Conservation (phyloP, 2,329 filamentous ascomycete species). For the Colletotrichum noveboracense region DNA sequence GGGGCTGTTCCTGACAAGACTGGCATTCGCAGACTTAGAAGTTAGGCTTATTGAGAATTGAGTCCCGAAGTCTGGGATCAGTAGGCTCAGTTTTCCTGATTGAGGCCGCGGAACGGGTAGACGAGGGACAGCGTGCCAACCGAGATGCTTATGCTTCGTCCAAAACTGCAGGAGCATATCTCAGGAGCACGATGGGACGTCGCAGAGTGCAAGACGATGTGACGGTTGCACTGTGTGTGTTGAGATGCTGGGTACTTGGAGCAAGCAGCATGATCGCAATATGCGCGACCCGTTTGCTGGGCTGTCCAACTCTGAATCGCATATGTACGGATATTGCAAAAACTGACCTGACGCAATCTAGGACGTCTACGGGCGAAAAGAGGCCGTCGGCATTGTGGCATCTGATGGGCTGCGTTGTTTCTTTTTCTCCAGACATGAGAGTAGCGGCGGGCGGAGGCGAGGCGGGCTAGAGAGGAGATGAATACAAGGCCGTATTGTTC, state of each 20-base stretch:
- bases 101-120: not conserved
- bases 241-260: not conserved
- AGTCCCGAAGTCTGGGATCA: not conserved
- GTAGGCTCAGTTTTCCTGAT: not conserved
- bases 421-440: not conserved
- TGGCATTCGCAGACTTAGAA: not conserved
- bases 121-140: not conserved
- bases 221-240: conserved; percentile 13
- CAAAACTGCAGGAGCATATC: not conserved
- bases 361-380: not conserved
- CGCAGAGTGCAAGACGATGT: not conserved
- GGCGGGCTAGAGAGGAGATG: not conserved
- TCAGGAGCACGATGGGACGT: not conserved
- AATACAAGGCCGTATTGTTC: not conserved
- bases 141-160: not conserved
- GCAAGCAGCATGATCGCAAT: not conserved
- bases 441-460: not conserved
- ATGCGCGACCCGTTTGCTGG: not conserved
- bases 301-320: not conserved
- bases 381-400: not conserved
- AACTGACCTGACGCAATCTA: not conserved
- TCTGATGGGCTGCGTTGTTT: not conserved
- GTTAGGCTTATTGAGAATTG: not conserved
- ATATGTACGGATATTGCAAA: not conserved
- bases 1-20: not conserved